Percentiles rank a stretch among this genome's conserved stretches.
These are phyloP conservation scores for Salvia miltiorrhiza DNA, from an alignment of 257 asterid genomes.

Conservation along the genomic window DNA sequence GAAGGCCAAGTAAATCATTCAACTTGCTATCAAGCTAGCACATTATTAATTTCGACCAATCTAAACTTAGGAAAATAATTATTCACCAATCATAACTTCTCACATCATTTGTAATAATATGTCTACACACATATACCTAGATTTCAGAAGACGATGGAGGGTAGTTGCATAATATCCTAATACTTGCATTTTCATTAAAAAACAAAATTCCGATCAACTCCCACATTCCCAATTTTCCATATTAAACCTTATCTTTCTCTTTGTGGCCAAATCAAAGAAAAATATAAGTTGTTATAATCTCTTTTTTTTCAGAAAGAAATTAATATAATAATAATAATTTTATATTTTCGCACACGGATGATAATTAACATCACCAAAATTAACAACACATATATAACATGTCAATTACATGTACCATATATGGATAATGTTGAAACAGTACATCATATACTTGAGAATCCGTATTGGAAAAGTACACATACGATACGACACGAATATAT, in stretches of 20 bases:
- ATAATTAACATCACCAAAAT: too few species aligned
- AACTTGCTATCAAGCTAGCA: background rate
- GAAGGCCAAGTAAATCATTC: background rate
- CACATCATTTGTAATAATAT: background rate
- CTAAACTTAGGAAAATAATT: background rate
- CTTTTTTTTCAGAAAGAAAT: too few species aligned
- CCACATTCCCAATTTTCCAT: background rate
- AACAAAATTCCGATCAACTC: background rate
- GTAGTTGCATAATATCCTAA: background rate
- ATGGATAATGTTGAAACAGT: too few species aligned
- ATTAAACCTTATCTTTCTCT: background rate
- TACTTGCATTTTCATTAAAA: background rate
- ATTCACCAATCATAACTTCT: constrained; percentile 11
- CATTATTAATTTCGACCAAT: background rate
- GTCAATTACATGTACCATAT: too few species aligned
- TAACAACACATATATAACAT: too few species aligned
- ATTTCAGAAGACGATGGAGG: background rate
- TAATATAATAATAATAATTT: too few species aligned
- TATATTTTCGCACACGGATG: too few species aligned
- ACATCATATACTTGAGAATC: too few species aligned
- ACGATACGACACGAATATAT: too few species aligned
- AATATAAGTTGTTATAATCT: background rate
- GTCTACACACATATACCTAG: background rate
- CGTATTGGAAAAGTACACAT: too few species aligned
- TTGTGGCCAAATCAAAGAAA: background rate